These are phyloP conservation scores for Theobroma grandiflorum DNA, from an alignment of 441 rosid genomes.

Conservation along the genomic window DNA sequence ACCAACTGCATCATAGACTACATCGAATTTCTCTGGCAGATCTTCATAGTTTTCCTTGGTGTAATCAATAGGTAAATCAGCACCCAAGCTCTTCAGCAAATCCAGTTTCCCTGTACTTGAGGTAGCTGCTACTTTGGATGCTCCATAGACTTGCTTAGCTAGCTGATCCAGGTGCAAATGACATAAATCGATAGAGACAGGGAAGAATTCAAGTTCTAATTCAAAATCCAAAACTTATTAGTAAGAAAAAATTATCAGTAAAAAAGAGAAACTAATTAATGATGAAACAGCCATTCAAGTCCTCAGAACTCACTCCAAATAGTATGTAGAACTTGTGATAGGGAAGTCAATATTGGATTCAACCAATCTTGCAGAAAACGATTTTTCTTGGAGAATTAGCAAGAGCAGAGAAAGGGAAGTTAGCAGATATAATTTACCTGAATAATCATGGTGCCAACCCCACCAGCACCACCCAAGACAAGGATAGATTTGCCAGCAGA, in stretches of 20 bases:
- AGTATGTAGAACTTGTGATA: no score
- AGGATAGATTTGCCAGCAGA: constrained; percentile 85
- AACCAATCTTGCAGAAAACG: background rate
- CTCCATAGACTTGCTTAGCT: constrained; percentile 87
- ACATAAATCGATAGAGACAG: background rate
- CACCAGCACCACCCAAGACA: constrained; percentile 87
- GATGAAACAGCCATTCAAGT: background rate
- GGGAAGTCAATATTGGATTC: no score
- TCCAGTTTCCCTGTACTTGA: constrained; percentile 79
- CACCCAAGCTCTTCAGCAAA: constrained; percentile 75
- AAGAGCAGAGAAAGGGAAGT: constrained; percentile 6
- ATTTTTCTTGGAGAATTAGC: background rate
- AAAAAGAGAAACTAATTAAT: background rate
- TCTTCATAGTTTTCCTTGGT: constrained; percentile 84
- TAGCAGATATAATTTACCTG: constrained; percentile 53
- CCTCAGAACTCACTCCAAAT: no score
- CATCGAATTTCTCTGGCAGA: constrained; percentile 78
- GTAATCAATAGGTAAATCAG: constrained; percentile 88
- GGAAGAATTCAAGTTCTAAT: no score
- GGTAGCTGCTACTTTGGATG: constrained; percentile 85
- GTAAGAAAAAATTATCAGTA: background rate
- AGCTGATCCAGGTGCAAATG: constrained; percentile 44
- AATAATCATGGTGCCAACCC: constrained; percentile 90
- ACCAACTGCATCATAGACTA: constrained; percentile 89
- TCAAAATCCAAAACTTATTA: background rate